Base-by-base conservation (phyloP, 495 filamentous ascomycete genomes). In the Daldinia grandis region DNA sequence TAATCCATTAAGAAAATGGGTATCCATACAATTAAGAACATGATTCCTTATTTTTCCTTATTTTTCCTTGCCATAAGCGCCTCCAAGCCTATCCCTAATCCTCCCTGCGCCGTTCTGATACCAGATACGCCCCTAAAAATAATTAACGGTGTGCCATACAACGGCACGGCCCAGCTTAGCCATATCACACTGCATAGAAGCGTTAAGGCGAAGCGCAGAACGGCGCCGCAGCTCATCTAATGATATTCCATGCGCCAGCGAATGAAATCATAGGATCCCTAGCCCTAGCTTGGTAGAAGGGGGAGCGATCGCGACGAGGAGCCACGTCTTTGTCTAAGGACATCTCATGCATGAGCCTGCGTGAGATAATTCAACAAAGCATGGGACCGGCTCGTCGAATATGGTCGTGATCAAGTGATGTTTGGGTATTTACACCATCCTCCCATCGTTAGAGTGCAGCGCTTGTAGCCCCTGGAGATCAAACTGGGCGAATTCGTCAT, bases 381-480 rank as follows among this genome's bases (percentile, higher is more conserved):
- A n/a, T n/a, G n/a, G n/a, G n/a, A n/a, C n/a, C n/a, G n/a, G n/a
- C n/a, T n/a, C n/a, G n/a, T n/a, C n/a, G n/a, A n/a, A n/a, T n/a
- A n/a, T n/a, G n/a, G n/a, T n/a, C n/a, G n/a, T n/a, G n/a, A n/a
- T n/a, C n/a, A n/a, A n/a, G n/a, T n/a, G n/a, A 47, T 47, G 42
- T 47, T 24, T 24, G 33, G 6, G 6, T 27, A 24, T 44, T 68
- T 60, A 72, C 50, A 72, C 59, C 38, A 61, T 64, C 38, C 24
- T 47, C 10, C 59, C 51, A 30, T 71, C 37, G 14, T 51, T 21
- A 40, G 21, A 19, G 58, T 72, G 59, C 27, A 72, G 59, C n/a
- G 69, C 64, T 38, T 72, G 69, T 17, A 67, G 33, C 5, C 69
- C 64, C 1, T 72, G 69, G 3, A 68, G 69, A 53, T 72, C 69